Percentiles rank a stretch among this genome's conserved stretches.
These are phyloP conservation scores for Orobanche coerulescens DNA, from an alignment of 257 asterid genomes.

Conservation along the genomic window DNA sequence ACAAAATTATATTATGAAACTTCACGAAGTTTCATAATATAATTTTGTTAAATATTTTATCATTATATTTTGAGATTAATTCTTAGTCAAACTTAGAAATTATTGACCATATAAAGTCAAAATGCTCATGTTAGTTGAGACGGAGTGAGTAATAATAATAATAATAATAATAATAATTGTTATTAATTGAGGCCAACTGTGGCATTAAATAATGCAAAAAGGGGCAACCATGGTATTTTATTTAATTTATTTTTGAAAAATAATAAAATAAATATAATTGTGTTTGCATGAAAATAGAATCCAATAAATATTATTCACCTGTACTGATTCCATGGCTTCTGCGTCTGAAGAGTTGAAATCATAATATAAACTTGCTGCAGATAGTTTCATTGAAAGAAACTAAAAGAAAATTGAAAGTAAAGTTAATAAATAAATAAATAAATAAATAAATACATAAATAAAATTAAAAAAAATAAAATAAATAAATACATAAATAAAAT, in stretches of 20 bases:
- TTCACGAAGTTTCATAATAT: too few species aligned
- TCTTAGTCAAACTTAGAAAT: too few species aligned
- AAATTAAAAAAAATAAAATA: not conserved
- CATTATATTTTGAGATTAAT: too few species aligned
- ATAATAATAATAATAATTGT: too few species aligned
- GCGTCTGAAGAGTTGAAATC: constrained; percentile 86
- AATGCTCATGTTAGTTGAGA: too few species aligned
- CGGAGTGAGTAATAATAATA: not conserved
- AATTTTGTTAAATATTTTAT: too few species aligned
- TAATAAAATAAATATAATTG: not conserved
- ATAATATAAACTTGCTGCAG: constrained; percentile 82
- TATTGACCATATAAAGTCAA: too few species aligned
- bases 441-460: not conserved
- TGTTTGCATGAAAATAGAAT: constrained; percentile 21
- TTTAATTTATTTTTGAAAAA: not conserved
- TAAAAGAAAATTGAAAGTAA: constrained; percentile 11
- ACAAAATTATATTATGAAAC: too few species aligned
- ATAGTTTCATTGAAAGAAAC: constrained; percentile 96
- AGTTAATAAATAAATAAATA: not conserved
- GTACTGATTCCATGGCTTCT: constrained; percentile 54
- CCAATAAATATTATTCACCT: constrained; percentile 35
- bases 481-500: not conserved
- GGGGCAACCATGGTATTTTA: not conserved
- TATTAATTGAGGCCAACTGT: constrained; percentile 15
- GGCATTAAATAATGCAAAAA: constrained; percentile 15